These are phyloP conservation scores for Panicum virgatum DNA, from an alignment of 202 grass and related monocot genomes.

Conservation along the genomic window DNA sequence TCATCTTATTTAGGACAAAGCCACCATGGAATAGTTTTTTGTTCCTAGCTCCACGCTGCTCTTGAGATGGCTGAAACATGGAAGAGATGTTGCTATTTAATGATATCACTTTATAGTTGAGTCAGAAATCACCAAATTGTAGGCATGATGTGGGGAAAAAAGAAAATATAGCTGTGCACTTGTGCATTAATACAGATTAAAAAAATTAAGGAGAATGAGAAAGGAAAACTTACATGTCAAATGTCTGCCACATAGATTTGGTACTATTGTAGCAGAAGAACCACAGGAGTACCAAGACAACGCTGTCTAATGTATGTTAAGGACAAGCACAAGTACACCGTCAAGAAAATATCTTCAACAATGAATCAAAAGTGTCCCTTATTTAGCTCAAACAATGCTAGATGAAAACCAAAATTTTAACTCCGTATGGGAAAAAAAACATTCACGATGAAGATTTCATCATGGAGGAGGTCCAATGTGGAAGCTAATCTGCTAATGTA, in stretches of 20 bases:
- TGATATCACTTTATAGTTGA: not conserved
- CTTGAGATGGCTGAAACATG: constrained; percentile 17
- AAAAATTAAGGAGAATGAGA: not conserved
- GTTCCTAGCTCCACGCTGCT: not conserved
- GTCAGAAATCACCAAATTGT: not conserved
- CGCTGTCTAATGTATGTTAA: constrained; percentile 15
- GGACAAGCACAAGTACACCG: not conserved
- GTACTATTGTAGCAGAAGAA: constrained; percentile 17
- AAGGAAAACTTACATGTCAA: constrained; percentile 24
- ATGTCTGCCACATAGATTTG: not conserved
- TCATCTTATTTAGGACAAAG: not conserved
- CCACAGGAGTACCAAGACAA: constrained; percentile 23
- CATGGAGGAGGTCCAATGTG: not conserved
- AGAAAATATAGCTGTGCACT: not conserved
- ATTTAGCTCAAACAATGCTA: not conserved
- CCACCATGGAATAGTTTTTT: constrained; percentile 7
- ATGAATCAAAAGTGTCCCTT: not conserved
- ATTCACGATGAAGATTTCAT: not conserved
- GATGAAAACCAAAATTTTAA: too few species aligned
- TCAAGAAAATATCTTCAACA: not conserved
- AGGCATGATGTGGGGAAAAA: not conserved
- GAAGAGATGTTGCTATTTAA: not conserved
- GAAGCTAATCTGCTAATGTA: not conserved
- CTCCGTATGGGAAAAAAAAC: not conserved
- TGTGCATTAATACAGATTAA: not conserved